Evolutionary conservation across 1,139 yeast species (phyloP).

Genomic region (Diutina catenulata): DNA sequence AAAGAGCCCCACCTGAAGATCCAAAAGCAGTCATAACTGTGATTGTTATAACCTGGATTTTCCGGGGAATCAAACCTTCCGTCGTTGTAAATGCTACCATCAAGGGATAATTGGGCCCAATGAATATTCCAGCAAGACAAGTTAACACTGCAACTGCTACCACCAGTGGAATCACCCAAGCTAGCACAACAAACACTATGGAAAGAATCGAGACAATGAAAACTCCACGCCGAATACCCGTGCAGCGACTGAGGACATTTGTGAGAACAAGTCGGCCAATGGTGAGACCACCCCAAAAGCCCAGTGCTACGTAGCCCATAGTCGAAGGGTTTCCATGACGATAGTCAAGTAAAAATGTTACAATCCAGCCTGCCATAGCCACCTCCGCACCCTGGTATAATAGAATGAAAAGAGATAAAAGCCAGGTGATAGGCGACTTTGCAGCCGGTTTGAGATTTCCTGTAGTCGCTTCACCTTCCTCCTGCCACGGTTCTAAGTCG

Average conservation of each 20-base stretch:
- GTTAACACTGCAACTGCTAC: constrained; percentile 34
- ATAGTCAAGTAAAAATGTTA: constrained; percentile 47
- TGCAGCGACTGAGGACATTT: constrained; percentile 22
- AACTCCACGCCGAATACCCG: constrained; percentile 41
- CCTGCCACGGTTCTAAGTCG: constrained; percentile 27
- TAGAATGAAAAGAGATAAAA: constrained; percentile 39
- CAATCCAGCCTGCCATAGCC: constrained; percentile 61
- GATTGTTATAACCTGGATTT: constrained; percentile 39
- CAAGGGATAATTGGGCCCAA: constrained; percentile 47
- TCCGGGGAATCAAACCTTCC: constrained; percentile 33
- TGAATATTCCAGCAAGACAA: constrained; percentile 34
- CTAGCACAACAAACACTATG: constrained; percentile 24
- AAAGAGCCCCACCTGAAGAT: constrained; percentile 47
- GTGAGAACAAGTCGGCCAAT: constrained; percentile 44
- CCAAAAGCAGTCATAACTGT: constrained; percentile 51
- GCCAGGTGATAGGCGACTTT: constrained; percentile 38
- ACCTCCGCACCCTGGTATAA: constrained; percentile 65
- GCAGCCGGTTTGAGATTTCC: constrained; percentile 18
- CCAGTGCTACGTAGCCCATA: constrained; percentile 57
- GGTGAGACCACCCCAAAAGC: constrained; percentile 64
- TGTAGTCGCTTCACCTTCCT: constrained; percentile 7
- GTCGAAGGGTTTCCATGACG: constrained; percentile 32
- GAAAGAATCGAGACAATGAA: constrained; percentile 21
- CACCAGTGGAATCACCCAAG: constrained; percentile 35
- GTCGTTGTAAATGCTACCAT: constrained; percentile 27